Base-by-base conservation (phyloP, 2,329 filamentous ascomycete species). In the Monosporascus sp. region DNA sequence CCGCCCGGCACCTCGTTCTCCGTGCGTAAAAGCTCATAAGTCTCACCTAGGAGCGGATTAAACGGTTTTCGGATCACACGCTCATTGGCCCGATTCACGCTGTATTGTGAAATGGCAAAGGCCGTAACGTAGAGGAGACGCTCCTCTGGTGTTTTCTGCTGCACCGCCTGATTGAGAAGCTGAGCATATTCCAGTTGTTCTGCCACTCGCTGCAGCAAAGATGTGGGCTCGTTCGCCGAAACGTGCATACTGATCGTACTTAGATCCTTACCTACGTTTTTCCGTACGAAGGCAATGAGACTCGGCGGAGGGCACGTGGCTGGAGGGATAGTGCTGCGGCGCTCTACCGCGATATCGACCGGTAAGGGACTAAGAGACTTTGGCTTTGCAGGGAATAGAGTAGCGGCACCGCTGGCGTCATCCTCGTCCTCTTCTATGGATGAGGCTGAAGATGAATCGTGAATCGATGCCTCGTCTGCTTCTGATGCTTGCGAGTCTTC, bases 221-320 rank as follows among this genome's bases (percentile, higher is more conserved):
- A 97, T 1, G 86, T 83, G 0, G 94, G 94, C 68, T 99, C 94
- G 70, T 99, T 99, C 24, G 93, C 86, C 5, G 93, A 96, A 1
- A 97, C 94, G 0, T 94, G 94, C 93, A 97, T 97, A 47, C 90
- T 92, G 59, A 99, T 96, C 3, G 91, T 95, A 55, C 90, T 96
- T 48, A 99, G 77, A 70, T 99, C 94, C 70, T 99, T 99, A 66
- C 94, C 94, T 9, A 97, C 94, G 62, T 99, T 99, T 71, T 97
- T 99, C 60, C 94, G 85, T 34, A 97, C 79, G 68, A 97, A 96
- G 0, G 90, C 89, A 60, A 99, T 96, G 50, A 99, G 76, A 68
- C 90, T 96, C 0, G 94, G 94, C 0, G 94, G 94, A 53, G 85
- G 76, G 15, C 91, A 84, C 27, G 86, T 90, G 6, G 92, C 84